These are phyloP conservation scores for Erigeron canadensis DNA, from an alignment of 129 eudicot species.

Conservation along the genomic window DNA sequence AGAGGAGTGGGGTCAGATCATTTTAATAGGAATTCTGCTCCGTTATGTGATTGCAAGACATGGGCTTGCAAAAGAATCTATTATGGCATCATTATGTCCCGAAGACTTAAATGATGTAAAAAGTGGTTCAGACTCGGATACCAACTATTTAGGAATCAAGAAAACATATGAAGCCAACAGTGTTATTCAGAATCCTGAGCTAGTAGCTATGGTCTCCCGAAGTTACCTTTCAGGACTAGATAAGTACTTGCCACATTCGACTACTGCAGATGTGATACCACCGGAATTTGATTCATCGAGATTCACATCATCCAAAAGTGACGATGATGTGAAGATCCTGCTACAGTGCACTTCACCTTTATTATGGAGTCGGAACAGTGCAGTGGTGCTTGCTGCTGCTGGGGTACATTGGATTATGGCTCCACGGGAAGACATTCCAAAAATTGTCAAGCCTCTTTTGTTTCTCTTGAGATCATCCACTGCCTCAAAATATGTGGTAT, in stretches of 20 bases:
- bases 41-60: constrained; percentile 79
- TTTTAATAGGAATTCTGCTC: constrained; percentile 71
- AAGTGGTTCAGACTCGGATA: constrained; percentile 44
- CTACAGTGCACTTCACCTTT: constrained; percentile 93
- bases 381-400: constrained; percentile 96
- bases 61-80: constrained; percentile 86
- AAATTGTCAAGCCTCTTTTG: constrained; percentile 85
- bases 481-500: constrained; percentile 91
- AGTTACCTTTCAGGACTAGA: constrained; percentile 91
- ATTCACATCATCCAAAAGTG: constrained; percentile 64
- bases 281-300: constrained; percentile 35
- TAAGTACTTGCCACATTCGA: constrained; percentile 58
- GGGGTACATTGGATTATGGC: constrained; percentile 99
- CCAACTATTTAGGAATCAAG: constrained; percentile 28
- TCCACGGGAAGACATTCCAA: constrained; percentile 68
- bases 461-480: constrained; percentile 85
- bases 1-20: constrained; percentile 96
- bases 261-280: constrained; percentile 33
- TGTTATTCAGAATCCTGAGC: constrained; percentile 39
- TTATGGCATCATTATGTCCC: constrained; percentile 52
- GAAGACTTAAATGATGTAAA: constrained; percentile 31
- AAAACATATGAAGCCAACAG: constrained; percentile 15
- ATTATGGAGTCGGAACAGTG: constrained; percentile 96
- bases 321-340: constrained; percentile 77
- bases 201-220: constrained; percentile 58